Conservation (phyloP, 768 basidiomycete species). For the Kondoa malvinella region DNA sequence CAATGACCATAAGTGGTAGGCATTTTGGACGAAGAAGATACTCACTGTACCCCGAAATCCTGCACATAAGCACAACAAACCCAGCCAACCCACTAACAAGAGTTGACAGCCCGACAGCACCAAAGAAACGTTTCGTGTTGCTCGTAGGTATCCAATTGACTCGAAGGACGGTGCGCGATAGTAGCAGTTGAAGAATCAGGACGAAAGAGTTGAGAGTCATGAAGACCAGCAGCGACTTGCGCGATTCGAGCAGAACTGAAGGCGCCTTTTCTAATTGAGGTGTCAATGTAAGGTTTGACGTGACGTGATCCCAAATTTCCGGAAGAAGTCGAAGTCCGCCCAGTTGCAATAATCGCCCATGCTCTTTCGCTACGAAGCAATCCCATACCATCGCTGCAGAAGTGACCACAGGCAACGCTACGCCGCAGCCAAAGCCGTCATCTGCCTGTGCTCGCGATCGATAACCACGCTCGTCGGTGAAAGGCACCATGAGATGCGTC, state of each 20-base stretch:
- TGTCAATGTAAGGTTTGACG: conserved; percentile 5
- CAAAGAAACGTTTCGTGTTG: conserved; percentile 27
- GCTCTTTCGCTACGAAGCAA: conserved; percentile 7
- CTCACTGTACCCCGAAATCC: conserved; percentile 31
- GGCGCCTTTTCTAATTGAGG: conserved; percentile 16
- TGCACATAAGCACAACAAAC: conserved; percentile 17
- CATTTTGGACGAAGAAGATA: not conserved
- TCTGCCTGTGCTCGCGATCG: conserved; percentile 20
- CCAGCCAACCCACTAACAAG: conserved; percentile 16
- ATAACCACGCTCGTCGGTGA: conserved; percentile 28
- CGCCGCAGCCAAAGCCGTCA: conserved; percentile 24
- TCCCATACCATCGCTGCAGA: conserved; percentile 23
- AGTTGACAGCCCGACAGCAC: conserved; percentile 21
- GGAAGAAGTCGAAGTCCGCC: conserved; percentile 18
- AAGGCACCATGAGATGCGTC: conserved; percentile 24
- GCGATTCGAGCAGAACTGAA: conserved; percentile 17
- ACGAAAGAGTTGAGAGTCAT: conserved; percentile 22
- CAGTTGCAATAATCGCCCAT: conserved; percentile 12
- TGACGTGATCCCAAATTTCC: conserved; percentile 22
- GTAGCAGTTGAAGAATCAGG: conserved; percentile 23
- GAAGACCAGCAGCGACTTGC: conserved; percentile 25
- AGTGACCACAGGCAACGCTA: conserved; percentile 24
- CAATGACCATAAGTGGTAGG: not conserved
- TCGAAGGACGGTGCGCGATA: conserved; percentile 21
- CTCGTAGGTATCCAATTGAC: conserved; percentile 24